Evolutionary conservation across 257 asterid genomes (phyloP).

Genomic region (Solanum medicagineum): DNA sequence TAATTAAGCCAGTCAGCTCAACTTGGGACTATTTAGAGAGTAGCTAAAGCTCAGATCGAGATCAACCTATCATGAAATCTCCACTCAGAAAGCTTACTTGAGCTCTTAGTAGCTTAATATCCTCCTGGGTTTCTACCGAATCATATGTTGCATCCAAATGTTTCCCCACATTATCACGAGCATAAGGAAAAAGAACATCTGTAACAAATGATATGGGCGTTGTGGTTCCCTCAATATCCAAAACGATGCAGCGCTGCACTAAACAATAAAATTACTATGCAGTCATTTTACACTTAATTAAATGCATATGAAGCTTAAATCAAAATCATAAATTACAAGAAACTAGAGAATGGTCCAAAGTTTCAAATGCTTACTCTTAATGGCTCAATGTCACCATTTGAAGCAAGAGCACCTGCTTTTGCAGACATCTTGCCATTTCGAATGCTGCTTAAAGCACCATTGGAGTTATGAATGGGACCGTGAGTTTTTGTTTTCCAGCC

Average conservation of each 20-base stretch:
- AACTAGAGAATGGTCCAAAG: neutral
- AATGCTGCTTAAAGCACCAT: conserved; percentile 15
- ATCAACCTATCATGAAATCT: neutral
- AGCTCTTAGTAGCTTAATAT: conserved; percentile 52
- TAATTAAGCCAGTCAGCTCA: neutral
- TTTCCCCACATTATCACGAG: conserved; percentile 79
- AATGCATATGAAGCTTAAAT: neutral
- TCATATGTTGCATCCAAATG: conserved; percentile 80
- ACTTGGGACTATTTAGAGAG: neutral
- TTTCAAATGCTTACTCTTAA: conserved; percentile 32
- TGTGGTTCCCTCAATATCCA: conserved; percentile 98
- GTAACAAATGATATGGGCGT: conserved; percentile 91
- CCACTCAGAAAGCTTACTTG: conserved; percentile 38
- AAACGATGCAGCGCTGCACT: conserved; percentile 72
- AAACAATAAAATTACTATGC: neutral
- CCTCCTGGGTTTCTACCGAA: conserved; percentile 69
- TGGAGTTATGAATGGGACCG: conserved; percentile 37
- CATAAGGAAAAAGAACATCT: conserved; percentile 88
- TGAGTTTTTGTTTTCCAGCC: conserved; percentile 78
- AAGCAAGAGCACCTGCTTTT: conserved; percentile 6
- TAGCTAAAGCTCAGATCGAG: neutral
- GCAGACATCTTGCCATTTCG: conserved; percentile 16
- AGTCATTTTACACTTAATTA: neutral
- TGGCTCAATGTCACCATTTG: conserved; percentile 29
- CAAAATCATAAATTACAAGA: neutral